Evolutionary conservation across 257 asterid genomes (phyloP), one percentile per base, ranked within the genome.

Genomic region (Solanum paucissectum): DNA sequence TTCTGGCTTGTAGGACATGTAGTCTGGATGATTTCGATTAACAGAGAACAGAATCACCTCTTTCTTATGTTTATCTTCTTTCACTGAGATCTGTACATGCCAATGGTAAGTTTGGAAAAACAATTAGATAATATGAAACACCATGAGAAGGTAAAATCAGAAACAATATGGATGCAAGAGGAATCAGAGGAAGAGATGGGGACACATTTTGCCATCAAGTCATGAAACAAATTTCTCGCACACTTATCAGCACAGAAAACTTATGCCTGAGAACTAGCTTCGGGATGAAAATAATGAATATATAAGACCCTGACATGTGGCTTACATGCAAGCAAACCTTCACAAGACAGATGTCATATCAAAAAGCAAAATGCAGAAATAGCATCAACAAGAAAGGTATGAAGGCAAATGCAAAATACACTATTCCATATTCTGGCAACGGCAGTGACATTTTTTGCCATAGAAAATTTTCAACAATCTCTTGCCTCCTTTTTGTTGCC

Each of bases 21-120:
- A 97, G 29, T 97, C 98, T 84, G 88, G 91, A 93, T 97, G 99
- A 69, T 90, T 95, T 88, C 93, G 96, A 88, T 95, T 95, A 88
- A 97, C 92, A 18, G 96, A 89, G 88, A 89, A 32, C 49, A 97
- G 88, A 5, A 71, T 91, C 88, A 81, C 91, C 95, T 97, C 99
- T 87, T 97, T 95, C 85, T 95, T 97, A 90, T 97, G 94, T 86
- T 95, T 97, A 89, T 97, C 98, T 91, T 97, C 98, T 92, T 97
- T 97, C 83, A 92, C 96, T 4, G 95, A 90, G 90, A 97, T 94
- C 99, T 97, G 94, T 55, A 20, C 85, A 91, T 77, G 90, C 89
- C 89, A 87, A 86, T 46, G 68, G 29, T 90, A 85, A 86, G 87
- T 85, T 58, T 87, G 38, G 72, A 42, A 49, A 71, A 37, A 40